Evolutionary conservation across 2,329 filamentous ascomycete species (phyloP).

Genomic region (Talaromyces islandicus): DNA sequence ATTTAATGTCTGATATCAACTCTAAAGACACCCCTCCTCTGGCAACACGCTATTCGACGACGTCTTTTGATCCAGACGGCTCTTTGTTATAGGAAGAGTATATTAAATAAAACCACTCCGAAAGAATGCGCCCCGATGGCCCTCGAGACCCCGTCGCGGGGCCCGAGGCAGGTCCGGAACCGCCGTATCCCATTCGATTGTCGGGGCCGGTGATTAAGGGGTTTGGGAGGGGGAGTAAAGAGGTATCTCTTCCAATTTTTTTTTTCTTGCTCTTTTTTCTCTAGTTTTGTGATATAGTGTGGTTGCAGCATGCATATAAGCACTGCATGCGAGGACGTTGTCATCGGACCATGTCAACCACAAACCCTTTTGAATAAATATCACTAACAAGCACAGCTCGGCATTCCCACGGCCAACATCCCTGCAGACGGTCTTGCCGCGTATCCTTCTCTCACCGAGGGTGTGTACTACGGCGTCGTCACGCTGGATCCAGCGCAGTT

Average conservation of each 20-base stretch:
- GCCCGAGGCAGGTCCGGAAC: constrained; percentile 62
- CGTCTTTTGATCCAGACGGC: neutral
- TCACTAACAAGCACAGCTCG: constrained; percentile 54
- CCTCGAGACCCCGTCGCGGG: constrained; percentile 68
- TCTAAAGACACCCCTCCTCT: neutral
- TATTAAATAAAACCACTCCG: neutral
- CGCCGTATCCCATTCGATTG: constrained; percentile 77
- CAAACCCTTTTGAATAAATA: neutral
- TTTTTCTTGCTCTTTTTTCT: neutral
- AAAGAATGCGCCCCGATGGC: constrained; percentile 41
- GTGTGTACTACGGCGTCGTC: constrained; percentile 93
- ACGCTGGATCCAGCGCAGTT: constrained; percentile 52
- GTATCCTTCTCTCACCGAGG: constrained; percentile 57
- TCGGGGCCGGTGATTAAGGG: constrained; percentile 85
- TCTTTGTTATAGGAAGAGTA: neutral
- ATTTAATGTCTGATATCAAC: neutral
- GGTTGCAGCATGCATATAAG: neutral
- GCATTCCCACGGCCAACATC: constrained; percentile 93
- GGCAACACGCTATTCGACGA: neutral
- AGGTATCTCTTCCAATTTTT: constrained; percentile 48
- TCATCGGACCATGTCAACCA: neutral
- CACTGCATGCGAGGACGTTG: neutral
- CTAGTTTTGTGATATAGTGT: neutral
- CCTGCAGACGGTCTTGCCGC: constrained; percentile 61
- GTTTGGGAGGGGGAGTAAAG: constrained; percentile 89